phyloP scores from a whole-genome alignment of 192 early-diverging fungal genomes.

The Backusella morwellensis region DNA sequence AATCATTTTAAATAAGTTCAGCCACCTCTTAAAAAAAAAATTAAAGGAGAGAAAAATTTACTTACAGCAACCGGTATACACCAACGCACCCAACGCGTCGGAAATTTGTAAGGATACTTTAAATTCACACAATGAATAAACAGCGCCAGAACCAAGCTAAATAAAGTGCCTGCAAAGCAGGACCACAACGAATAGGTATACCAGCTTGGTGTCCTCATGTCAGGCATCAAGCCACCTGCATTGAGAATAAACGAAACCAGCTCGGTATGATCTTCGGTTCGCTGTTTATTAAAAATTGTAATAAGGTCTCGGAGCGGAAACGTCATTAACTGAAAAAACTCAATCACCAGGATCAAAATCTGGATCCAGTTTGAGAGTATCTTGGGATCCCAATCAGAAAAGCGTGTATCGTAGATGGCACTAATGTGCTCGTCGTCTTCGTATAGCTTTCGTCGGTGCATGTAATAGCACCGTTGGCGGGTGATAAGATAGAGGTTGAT shows the following conservation, averaged over 20 bases:
- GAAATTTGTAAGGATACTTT: slow-evolving; percentile 36
- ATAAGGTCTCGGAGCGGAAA: slow-evolving; percentile 78
- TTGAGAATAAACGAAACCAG: slow-evolving; percentile 54
- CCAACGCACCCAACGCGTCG: slow-evolving; percentile 49
- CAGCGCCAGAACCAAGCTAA: slow-evolving; percentile 39
- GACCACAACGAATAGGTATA: slow-evolving; percentile 51
- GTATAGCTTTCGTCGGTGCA: slow-evolving; percentile 29
- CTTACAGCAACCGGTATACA: slow-evolving; percentile 28
- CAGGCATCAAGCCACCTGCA: slow-evolving; percentile 51
- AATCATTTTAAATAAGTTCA: background rate
- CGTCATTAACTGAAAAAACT: slow-evolving; percentile 78
- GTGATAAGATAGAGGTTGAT: slow-evolving; percentile 40
- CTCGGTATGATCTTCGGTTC: slow-evolving; percentile 38
- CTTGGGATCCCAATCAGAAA: slow-evolving; percentile 27
- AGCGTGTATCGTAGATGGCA: slow-evolving; percentile 33
- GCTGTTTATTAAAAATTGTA: slow-evolving; percentile 18
- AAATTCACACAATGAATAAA: slow-evolving; percentile 44
- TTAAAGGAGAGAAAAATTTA: background rate
- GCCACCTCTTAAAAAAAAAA: background rate
- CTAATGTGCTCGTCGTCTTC: slow-evolving; percentile 34
- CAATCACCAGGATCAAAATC: slow-evolving; percentile 65
- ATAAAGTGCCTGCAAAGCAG: slow-evolving; percentile 29
- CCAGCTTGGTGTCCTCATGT: slow-evolving; percentile 51
- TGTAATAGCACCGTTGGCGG: slow-evolving; percentile 35
- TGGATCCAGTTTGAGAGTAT: slow-evolving; percentile 70